Evolutionary conservation across 495 filamentous ascomycete genomes (phyloP).

Genomic region (Penicillium dipodomyicola): DNA sequence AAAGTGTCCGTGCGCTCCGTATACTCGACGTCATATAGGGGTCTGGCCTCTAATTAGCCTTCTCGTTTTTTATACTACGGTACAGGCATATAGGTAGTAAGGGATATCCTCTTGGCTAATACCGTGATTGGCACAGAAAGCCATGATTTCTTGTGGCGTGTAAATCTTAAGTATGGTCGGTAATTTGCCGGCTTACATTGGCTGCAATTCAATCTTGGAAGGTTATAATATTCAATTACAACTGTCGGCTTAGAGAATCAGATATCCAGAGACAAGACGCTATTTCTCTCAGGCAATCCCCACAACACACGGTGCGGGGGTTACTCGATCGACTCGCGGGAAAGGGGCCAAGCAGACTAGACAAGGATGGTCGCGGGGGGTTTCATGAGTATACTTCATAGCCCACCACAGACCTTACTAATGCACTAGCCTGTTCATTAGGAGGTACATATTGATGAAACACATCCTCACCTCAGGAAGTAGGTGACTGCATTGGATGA

Average conservation of each 20-base stretch:
- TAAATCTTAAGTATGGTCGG: too few relatives aligned
- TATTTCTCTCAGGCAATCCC: background rate
- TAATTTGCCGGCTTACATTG: background rate
- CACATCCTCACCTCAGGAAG: background rate
- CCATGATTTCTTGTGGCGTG: too few relatives aligned
- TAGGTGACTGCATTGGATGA: background rate
- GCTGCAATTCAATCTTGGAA: too few relatives aligned
- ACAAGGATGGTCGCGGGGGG: background rate
- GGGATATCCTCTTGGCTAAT: background rate
- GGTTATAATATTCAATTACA: background rate
- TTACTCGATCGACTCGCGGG: background rate
- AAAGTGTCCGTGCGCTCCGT: slow-evolving; percentile 9
- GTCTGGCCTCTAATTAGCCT: slow-evolving; percentile 26
- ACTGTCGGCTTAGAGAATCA: background rate
- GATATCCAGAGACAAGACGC: background rate
- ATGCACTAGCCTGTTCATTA: background rate
- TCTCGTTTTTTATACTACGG: too few relatives aligned
- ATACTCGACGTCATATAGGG: slow-evolving; percentile 17
- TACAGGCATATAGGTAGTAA: background rate
- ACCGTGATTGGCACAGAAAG: too few relatives aligned
- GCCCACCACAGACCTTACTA: background rate
- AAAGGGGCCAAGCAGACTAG: background rate
- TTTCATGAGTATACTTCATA: background rate
- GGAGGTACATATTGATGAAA: background rate
- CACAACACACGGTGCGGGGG: background rate